Conservation (phyloP, 257 asterid genomes). For the Fraxinus cuspidata region DNA sequence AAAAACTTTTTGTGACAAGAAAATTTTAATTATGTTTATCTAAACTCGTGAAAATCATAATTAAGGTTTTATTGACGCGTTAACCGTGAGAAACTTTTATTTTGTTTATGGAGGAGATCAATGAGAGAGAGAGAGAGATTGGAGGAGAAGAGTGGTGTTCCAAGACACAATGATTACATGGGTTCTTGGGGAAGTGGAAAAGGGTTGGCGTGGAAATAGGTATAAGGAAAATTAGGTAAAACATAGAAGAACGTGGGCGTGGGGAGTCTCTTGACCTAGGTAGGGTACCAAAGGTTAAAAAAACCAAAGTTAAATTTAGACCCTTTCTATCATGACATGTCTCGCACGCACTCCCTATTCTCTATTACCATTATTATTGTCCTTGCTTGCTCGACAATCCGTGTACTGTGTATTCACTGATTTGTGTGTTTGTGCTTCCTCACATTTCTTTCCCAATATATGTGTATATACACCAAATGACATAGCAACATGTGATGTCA, state of each 20-base stretch:
- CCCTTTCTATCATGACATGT: not conserved
- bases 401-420: no score
- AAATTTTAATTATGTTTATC: no score
- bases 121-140: not conserved
- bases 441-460: no score
- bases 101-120: no score
- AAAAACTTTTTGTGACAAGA: no score
- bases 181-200: conserved; percentile 73
- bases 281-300: not conserved
- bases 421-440: no score
- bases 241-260: not conserved
- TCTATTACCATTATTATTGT: not conserved
- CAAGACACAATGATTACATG: conserved; percentile 90
- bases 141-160: conserved; percentile 58
- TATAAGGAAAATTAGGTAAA: not conserved
- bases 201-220: conserved; percentile 37
- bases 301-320: not conserved
- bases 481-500: no score
- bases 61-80: no score
- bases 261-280: not conserved
- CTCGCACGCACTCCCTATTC: not conserved
- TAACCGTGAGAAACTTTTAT: no score
- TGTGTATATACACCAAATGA: no score
- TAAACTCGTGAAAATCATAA: no score
- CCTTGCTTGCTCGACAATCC: not conserved